Conservation (phyloP, 768 basidiomycete species). For the Xerocomellus chrysenteron region DNA sequence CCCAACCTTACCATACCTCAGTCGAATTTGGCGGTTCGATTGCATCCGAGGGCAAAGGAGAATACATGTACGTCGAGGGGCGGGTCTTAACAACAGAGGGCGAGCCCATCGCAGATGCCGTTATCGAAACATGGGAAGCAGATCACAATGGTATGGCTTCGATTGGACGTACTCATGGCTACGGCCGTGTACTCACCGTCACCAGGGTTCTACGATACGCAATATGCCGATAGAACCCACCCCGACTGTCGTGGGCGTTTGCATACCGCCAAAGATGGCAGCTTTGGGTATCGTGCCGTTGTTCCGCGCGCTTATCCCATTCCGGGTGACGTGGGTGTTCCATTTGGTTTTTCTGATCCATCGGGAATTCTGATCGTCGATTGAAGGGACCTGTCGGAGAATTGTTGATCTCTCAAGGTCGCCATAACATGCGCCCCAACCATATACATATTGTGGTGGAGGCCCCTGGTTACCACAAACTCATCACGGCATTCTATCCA, state of each 20-base stretch:
- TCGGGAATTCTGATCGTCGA: conserved; percentile 6
- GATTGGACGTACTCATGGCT: conserved; percentile 24
- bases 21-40: conserved; percentile 72
- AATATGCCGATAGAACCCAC: conserved; percentile 53
- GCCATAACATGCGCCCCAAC: conserved; percentile 78
- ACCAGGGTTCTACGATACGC: conserved; percentile 38
- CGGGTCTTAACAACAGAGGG: conserved; percentile 58
- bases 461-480: conserved; percentile 69
- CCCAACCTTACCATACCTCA: conserved; percentile 24
- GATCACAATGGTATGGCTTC: conserved; percentile 53
- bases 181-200: neutral
- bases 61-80: conserved; percentile 81
- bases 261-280: conserved; percentile 56
- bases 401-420: conserved; percentile 51
- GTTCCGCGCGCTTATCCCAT: conserved; percentile 72
- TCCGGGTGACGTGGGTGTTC: conserved; percentile 57
- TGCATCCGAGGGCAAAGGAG: conserved; percentile 84
- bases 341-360: conserved; percentile 1
- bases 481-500: conserved; percentile 74
- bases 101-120: conserved; percentile 59
- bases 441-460: conserved; percentile 76
- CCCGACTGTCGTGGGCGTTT: conserved; percentile 78
- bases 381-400: conserved; percentile 67
- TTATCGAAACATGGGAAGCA: conserved; percentile 85
- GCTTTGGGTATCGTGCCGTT: conserved; percentile 68